Conservation (phyloP, 2,329 filamentous ascomycete species). For the Xylaria sp. region DNA sequence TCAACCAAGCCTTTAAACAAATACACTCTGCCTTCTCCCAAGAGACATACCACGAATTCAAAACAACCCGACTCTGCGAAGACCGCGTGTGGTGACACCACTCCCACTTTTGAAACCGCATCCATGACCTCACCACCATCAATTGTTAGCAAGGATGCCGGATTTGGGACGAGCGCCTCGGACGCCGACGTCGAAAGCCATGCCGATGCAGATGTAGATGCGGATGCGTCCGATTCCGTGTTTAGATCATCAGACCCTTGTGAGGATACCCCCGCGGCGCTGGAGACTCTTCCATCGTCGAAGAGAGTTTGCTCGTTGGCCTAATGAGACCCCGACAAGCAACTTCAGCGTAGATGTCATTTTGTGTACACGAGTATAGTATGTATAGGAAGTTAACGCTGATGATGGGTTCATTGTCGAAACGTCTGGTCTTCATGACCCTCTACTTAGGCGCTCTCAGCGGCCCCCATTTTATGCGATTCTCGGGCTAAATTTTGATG, state of each 20-base stretch:
- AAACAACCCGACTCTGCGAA: neutral
- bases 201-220: conserved; percentile 43
- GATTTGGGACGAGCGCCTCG: conserved; percentile 44
- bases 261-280: neutral
- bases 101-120: conserved; percentile 27
- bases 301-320: neutral
- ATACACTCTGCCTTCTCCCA: neutral
- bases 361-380: neutral
- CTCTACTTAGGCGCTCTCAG: conserved; percentile 3
- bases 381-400: neutral
- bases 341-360: too few relatives aligned
- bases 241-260: conserved; percentile 4
- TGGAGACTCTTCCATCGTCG: neutral
- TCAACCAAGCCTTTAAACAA: conserved; percentile 4
- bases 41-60: neutral
- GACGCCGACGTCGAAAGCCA: conserved; percentile 48
- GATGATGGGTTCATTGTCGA: neutral
- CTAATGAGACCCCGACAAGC: neutral
- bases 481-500: conserved; percentile 35
- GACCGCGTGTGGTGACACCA: neutral
- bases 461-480: conserved; percentile 21
- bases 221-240: conserved; percentile 33
- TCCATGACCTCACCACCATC: conserved; percentile 41
- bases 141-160: conserved; percentile 21
- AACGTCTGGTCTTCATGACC: neutral